phyloP scores from a whole-genome alignment of 2,329 filamentous ascomycete genomes.

The Lizonia empirigonia region DNA sequence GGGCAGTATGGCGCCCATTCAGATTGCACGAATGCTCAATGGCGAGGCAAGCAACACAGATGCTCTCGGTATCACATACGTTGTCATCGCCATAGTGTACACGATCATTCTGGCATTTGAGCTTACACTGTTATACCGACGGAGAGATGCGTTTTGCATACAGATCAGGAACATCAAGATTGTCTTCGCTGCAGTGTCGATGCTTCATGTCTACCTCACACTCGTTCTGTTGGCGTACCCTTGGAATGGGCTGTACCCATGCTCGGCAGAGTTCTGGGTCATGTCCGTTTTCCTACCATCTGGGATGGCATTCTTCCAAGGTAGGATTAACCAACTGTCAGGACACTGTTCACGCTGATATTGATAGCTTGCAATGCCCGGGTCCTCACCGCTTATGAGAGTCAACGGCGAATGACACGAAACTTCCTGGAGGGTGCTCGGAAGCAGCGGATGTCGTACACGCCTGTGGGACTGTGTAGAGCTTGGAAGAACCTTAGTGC shows the following conservation, averaged over 20 bases:
- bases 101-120: conserved; percentile 40
- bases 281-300: conserved; percentile 48
- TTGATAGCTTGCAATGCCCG: conserved; percentile 43
- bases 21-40: conserved; percentile 36
- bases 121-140: conserved; percentile 38
- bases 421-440: conserved; percentile 45
- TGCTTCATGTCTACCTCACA: conserved; percentile 46
- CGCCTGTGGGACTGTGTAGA: conserved; percentile 36
- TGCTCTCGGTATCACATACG: conserved; percentile 40
- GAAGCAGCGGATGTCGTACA: conserved; percentile 40
- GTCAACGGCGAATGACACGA: conserved; percentile 39
- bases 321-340: conserved; percentile 17
- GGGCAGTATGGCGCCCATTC: conserved; percentile 41
- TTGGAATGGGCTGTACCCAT: conserved; percentile 43
- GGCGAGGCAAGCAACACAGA: conserved; percentile 40
- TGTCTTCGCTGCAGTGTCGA: conserved; percentile 41
- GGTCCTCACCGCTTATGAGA: conserved; percentile 45
- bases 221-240: conserved; percentile 47
- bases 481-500: conserved; percentile 42
- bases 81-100: conserved; percentile 41
- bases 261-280: conserved; percentile 47
- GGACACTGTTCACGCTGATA: conserved; percentile 4
- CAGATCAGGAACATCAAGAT: conserved; percentile 43
- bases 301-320: conserved; percentile 49
- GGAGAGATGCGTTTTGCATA: conserved; percentile 39